Base-by-base conservation (phyloP, 768 basidiomycete species). In the Crassisporium funariophilum region DNA sequence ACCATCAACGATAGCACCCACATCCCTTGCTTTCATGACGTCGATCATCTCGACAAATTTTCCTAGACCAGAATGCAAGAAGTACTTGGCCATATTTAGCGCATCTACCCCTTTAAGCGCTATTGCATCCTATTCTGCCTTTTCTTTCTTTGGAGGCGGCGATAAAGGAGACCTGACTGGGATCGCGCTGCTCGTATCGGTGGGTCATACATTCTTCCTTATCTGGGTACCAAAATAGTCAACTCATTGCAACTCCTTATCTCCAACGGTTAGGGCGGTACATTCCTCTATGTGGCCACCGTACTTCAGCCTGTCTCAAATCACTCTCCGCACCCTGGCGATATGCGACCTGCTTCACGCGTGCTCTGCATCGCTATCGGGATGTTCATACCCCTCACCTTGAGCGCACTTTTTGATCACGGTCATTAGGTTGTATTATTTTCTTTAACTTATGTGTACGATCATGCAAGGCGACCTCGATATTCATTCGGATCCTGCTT, bases 281-380 rank as follows among this genome's bases (percentile, higher is more conserved):
- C 91, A 3, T 97, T 97, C 69, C 74, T 98, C 29, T 97, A 95
- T 60, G 95, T 98, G 7, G 92, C 94, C 1, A 93, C 93, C 1
- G 86, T 91, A 31, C 73, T 93, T n/a, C 90, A 91, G 59, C 81
- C 88, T 2, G 77, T 86, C 23, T 83, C 86, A 23, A 72, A 77
- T 13, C 73, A 75, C 42, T 61, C 64, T 8, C 47, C 64, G 44
- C 29, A 69, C 54, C 51, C 71, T 7, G 70, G 71, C 17, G 78
- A 76, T 34, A 64, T 84, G 34, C 64, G 69, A 10, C 74, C 76
- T 39, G 59, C 59, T 24, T 50, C 65, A 20, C 76, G 87, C 23
- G 71, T 83, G 10, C 52, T 67, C 15, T 64, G 89, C 35, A 75
- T 91, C 36, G 59, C 83, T 1, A 47, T 68, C 9, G 91, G 92